Evolutionary conservation across 805 yeast genomes (phyloP), one percentile per base, ranked within the genome.

Genomic region (Monosporozyma unispora): DNA sequence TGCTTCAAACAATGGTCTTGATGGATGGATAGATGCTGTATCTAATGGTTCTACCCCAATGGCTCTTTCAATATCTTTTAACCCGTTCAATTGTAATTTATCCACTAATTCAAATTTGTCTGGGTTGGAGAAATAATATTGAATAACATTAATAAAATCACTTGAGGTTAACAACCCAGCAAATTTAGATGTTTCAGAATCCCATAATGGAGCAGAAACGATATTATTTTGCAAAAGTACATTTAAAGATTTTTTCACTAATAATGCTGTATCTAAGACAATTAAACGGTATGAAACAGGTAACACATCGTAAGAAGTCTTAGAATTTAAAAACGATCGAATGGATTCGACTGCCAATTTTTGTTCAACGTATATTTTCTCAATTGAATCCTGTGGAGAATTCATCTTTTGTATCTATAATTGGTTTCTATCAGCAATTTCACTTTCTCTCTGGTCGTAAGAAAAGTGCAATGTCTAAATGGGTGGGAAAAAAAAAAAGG

Each of bases 171-270:
- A 73, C 53, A 93, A 76, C 3, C 99, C 99, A 1, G 97, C 97
- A 72, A 93, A 93, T 60, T 85, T 76, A 14, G 96, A 85, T 14
- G 86, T 80, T 61, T 84, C 79, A 51, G 91, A 84, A 68, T 91
- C 87, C 99, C 99, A 93, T 47, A 93, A 72, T 2, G 99, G 99
- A 4, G 98, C 98, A 48, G 95, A 84, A 29, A 93, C 97, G 60
- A 93, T 88, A 63, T 87, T 87, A 67, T 93, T 93, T 64, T 93
- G 98, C 47, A 93, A 73, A 52, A 93, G 70, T 27, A 95, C 90
- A 55, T 88, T 89, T 61, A 93, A 74, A 4, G 96, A 86, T 64
- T 91, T 88, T 68, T 91, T 90, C 37, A 93, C 95, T 50, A 88
- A 71, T 45, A 93, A 72, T 5, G 96, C 80, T 1, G 98, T 90